Base-by-base conservation (phyloP, 2,329 filamentous ascomycete species). In the Penicillium sp. region DNA sequence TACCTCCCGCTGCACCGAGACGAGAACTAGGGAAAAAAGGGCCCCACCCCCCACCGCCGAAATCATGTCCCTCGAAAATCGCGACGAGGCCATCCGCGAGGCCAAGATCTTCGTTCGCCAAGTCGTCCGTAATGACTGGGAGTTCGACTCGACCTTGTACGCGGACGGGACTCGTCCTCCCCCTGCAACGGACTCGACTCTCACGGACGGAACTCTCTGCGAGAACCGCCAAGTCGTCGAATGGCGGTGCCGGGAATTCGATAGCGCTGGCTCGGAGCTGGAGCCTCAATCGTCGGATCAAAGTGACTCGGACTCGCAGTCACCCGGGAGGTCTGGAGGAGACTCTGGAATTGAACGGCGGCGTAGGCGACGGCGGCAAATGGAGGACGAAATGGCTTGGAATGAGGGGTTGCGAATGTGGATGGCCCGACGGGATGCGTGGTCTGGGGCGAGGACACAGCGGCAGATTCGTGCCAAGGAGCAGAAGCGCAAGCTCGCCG, bases 391-490 rank as follows among this genome's bases (percentile, higher is more conserved):
- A 78, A 84, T 87, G 78, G 74, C 80, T 34, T 96, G 90, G 88
- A 98, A 97, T 69, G 82, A 88, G 39, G 94, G 94, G 0, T 74
- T 97, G 58, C 84, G 87, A n/a, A 90, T 89, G 73, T 98, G 91
- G 76, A 85, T 88, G 60, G 85, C 88, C 34, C 83, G 91, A 59
- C 84, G 93, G 51, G 87, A 96, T 76, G 88, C 87, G 6, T 98
- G 94, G 94, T 94, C 92, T 0, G 89, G 90, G 35, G 93, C 92
- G 35, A 66, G 65, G 58, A 71, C 71, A 25, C 68, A 67, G 55
- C 62, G 69, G 20, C 64, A 73, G 49, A 67, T 72, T 52, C 61
- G 62, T n/a, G 57, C 61, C 14, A 63, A 63, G 41, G 63, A 67
- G 34, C 50, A 54, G 55, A 68, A 61, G 51, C 63, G 51, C 17